These are phyloP conservation scores for Mortierella sp. DNA, from an alignment of 371 early-diverging fungal genomes.

Conservation along the genomic window DNA sequence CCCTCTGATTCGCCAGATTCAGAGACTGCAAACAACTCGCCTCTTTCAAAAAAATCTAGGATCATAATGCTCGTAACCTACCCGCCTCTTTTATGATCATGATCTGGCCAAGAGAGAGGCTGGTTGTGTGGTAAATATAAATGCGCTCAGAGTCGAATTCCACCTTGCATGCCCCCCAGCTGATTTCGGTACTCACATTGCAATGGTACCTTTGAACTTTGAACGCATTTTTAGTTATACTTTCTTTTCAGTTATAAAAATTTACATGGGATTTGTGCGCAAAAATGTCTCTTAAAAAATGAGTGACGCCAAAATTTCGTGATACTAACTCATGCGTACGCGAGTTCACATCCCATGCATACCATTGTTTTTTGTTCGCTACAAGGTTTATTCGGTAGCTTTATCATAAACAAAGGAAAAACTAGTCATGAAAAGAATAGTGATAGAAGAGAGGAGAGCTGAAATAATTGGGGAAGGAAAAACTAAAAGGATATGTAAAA, in stretches of 20 bases:
- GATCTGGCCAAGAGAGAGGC: neutral
- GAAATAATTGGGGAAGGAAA: neutral
- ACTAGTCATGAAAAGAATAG: neutral
- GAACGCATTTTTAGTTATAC: conserved; percentile 11
- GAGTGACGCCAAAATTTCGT: neutral
- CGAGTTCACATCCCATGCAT: neutral
- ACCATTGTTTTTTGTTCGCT: neutral
- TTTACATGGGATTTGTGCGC: neutral
- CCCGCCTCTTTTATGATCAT: neutral
- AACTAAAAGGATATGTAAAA: neutral
- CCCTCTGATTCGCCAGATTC: too few species aligned
- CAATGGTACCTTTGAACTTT: conserved; percentile 15
- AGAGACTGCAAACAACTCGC: neutral
- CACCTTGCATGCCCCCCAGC: conserved; percentile 20
- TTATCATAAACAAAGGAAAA: conserved; percentile 2
- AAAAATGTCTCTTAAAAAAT: too few species aligned
- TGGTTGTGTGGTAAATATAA: neutral
- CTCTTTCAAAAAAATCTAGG: neutral
- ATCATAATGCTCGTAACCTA: neutral
- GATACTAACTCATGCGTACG: neutral
- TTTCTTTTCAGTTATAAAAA: neutral
- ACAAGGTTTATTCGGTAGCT: neutral
- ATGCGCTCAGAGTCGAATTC: conserved; percentile 16
- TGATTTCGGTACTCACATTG: neutral
- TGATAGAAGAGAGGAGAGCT: neutral